Conservation (phyloP, 179 eudicot species). For the Silene noctiflora region DNA sequence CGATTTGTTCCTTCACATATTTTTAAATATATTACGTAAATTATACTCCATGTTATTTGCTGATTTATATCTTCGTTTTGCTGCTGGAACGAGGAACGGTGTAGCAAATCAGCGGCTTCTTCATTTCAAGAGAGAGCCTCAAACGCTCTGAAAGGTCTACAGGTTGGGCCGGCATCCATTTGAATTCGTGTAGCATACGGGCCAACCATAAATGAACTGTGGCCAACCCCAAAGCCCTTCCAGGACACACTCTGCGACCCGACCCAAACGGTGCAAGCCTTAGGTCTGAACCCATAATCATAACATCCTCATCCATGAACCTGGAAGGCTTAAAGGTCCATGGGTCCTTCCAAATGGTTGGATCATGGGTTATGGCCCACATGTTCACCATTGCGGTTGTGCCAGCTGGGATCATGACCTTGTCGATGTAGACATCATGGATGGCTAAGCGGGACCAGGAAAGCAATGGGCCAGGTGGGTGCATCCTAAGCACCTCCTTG, state of each 20-base stretch:
- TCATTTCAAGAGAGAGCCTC: slow-evolving; percentile 47
- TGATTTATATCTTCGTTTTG: neutral
- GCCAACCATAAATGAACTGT: slow-evolving; percentile 44
- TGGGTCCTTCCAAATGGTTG: slow-evolving; percentile 40
- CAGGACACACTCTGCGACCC: slow-evolving; percentile 44
- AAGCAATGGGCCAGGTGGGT: slow-evolving; percentile 50
- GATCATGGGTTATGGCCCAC: slow-evolving; percentile 51
- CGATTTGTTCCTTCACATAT: neutral
- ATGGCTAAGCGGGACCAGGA: slow-evolving; percentile 46
- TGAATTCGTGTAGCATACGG: slow-evolving; percentile 38
- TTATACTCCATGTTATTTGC: neutral
- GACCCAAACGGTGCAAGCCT: slow-evolving; percentile 50
- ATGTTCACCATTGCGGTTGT: slow-evolving; percentile 51
- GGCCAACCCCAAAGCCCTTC: slow-evolving; percentile 40
- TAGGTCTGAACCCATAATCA: slow-evolving; percentile 43
- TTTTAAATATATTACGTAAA: too few species aligned
- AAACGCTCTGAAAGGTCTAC: slow-evolving; percentile 38
- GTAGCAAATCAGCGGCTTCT: slow-evolving; percentile 31
- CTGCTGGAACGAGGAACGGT: slow-evolving; percentile 22
- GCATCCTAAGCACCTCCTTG: slow-evolving; percentile 46
- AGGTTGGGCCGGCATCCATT: slow-evolving; percentile 32
- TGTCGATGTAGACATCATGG: slow-evolving; percentile 38
- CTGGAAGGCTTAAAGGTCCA: slow-evolving; percentile 39
- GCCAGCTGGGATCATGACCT: slow-evolving; percentile 38
- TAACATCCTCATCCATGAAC: slow-evolving; percentile 40